A percentile compares a stretch with the other conserved stretches of the same genome.
These are phyloP conservation scores for Aspergillus hiratsukae DNA, from an alignment of 2,329 filamentous ascomycete species.

Conservation along the genomic window DNA sequence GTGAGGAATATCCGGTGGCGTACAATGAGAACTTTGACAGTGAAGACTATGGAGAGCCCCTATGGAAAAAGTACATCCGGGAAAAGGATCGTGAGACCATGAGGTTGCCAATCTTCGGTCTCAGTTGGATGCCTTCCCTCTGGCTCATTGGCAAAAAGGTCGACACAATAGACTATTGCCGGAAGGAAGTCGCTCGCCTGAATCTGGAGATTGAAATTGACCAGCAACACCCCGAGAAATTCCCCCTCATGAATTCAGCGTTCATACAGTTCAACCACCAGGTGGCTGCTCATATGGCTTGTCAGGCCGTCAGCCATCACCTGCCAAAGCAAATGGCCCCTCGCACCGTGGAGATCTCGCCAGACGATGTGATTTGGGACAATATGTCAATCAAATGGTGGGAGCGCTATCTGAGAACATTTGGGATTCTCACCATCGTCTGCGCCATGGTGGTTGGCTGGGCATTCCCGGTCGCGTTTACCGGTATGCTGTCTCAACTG, in stretches of 20 bases:
- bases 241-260: slow-evolving; percentile 89
- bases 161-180: slow-evolving; percentile 89
- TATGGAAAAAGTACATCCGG: slow-evolving; percentile 80
- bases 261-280: slow-evolving; percentile 99
- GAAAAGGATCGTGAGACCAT: slow-evolving; percentile 81
- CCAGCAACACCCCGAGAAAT: slow-evolving; percentile 78
- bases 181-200: slow-evolving; percentile 76
- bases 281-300: slow-evolving; percentile 96
- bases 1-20: slow-evolving; percentile 56
- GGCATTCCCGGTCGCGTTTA: slow-evolving; percentile 87
- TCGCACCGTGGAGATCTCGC: slow-evolving; percentile 86
- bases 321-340: slow-evolving; percentile 91
- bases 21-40: slow-evolving; percentile 60
- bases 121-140: slow-evolving; percentile 70
- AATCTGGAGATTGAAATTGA: slow-evolving; percentile 91
- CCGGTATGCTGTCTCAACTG: slow-evolving; percentile 75
- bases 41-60: slow-evolving; percentile 59
- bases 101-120: slow-evolving; percentile 60
- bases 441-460: slow-evolving; percentile 77
- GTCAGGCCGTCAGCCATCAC: slow-evolving; percentile 86
- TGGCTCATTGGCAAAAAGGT: slow-evolving; percentile 83
- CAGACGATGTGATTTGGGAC: slow-evolving; percentile 90
- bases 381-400: slow-evolving; percentile 97
- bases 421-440: slow-evolving; percentile 61
- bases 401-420: slow-evolving; percentile 73